Evolutionary conservation across 139 green algal species (phyloP), one percentile per base, ranked within the genome.

Genomic region (Eudorina sp.): DNA sequence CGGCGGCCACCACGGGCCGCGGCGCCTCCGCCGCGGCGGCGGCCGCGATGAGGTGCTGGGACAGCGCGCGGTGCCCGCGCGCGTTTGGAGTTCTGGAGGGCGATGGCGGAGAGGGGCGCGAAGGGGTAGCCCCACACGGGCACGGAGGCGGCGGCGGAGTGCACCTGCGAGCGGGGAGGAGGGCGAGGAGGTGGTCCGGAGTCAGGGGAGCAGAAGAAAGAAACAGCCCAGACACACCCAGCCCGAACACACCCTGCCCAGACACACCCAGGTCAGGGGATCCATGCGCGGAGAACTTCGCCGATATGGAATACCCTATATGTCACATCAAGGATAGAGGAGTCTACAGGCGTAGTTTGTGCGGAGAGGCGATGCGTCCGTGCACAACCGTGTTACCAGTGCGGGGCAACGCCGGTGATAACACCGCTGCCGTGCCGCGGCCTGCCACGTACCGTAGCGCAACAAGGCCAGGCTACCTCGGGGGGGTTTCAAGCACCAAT

Each of bases 51-150:
- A 91, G 73, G 68, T 89, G 80, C 43, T 82, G 70, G 19, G 53
- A 83, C 41, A 94, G 51, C 16, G 89, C 73, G 36, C 90, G 74
- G 31, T 92, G 80, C 23, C 92, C 92, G 85, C 25, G 75, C 83
- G 45, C 92, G 92, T 64, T 89, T 90, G 82, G 87, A 90, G 89
- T 77, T 91, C 38, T 91, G 89, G 2, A 94, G 76, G 0, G 80
- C 79, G 13, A 80, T 70, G 40, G 84, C 66, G 27, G 89, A 89
- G 43, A 89, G 90, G 6, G 69, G 29, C 13, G 81, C 82, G 86
- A 94, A 94, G 78, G 92, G 92, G 55, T 93, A 94, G 51, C 92
- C 92, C 92, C 92, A 94, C n/a, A 88, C 75, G 41, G 85, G 80
- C 60, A 86, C 62, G 5, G 77, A 68, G 48, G 74, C 72, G 11